A percentile compares a stretch with the other conserved stretches of the same genome.
These are phyloP conservation scores for Penicillium paxilli DNA, from an alignment of 495 filamentous ascomycete species.

Conservation along the genomic window DNA sequence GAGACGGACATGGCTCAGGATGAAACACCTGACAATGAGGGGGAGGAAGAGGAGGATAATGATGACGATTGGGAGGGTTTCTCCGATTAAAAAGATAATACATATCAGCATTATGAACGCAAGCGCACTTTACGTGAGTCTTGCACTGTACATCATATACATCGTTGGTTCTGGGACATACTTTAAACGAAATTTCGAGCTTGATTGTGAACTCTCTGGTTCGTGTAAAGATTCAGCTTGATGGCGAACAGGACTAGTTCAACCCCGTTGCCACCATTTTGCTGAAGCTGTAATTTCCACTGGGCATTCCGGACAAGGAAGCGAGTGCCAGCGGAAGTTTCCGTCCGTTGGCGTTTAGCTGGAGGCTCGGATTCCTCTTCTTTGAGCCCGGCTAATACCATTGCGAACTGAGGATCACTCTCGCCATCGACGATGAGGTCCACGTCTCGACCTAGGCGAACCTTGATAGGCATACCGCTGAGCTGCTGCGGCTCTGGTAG, in stretches of 20 bases:
- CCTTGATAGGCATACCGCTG: conserved; percentile 48
- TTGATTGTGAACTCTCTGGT: conserved; percentile 67
- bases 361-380: conserved; percentile 23
- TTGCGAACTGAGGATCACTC: conserved; percentile 4
- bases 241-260: conserved; percentile 70
- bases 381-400: conserved; percentile 5
- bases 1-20: not conserved
- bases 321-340: conserved; percentile 23
- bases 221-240: conserved; percentile 74
- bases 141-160: not conserved
- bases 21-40: conserved; percentile 18
- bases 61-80: conserved; percentile 50
- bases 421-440: conserved; percentile 71
- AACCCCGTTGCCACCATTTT: conserved; percentile 36
- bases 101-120: not conserved
- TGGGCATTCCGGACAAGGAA: conserved; percentile 80
- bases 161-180: not conserved
- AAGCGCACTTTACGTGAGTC: not conserved
- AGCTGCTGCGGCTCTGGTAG: conserved; percentile 42
- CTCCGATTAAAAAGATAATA: conserved; percentile 35
- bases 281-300: conserved; percentile 76
- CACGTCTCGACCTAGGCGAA: conserved; percentile 65
- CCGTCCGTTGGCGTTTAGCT: conserved; percentile 51
- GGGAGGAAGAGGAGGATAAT: conserved; percentile 18
- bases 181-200: conserved; percentile 61